Base-by-base conservation (phyloP, 495 filamentous ascomycete species). In the Extremus antarcticus region DNA sequence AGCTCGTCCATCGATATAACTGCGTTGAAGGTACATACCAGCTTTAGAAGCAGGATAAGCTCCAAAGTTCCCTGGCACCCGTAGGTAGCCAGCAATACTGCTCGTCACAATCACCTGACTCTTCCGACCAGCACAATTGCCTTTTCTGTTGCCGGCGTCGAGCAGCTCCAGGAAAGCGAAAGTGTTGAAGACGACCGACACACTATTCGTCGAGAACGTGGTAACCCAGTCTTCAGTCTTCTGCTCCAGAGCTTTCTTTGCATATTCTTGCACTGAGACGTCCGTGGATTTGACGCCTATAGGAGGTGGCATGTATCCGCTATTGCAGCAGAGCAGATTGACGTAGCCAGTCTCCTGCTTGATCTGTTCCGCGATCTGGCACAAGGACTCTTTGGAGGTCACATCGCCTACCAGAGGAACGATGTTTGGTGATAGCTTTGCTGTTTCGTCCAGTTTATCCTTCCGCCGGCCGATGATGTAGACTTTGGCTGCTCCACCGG, bases 391-490 rank as follows among this genome's bases (percentile, higher is more conserved):
- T 51, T 73, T 73, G 22, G 69, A 71, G 10, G 73, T 71, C 2
- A 75, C 71, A 56, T 77, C 74, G 41, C 65, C 69, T 11, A 63
- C 64, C 25, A 71, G 47, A 0, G 68, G 70, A 22, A 74, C 55
- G 52, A 76, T 69, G 20, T 62, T 54, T 23, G 64, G 63, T 1
- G 85, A 74, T 3, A 74, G 64, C 23, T 55, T 47, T 45, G 43
- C 54, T 0, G 62, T 52, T 25, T 57, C 51, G 21, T 65, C 59
- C 25, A 66, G 64, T 32, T 58, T 60, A 21, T 78, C 73, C 48
- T 70, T 63, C 21, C 82, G 74, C 2, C 85, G 73, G 23, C 82
- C 84, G 43, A 86, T 63, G 60, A 89, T 79, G 72, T 85, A 89
- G 48, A 89, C 78, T 60, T 79, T 81, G 15, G 69, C 56, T 1